Base-by-base conservation (phyloP, 805 yeast species). In the Metschnikowia amazonensis region DNA sequence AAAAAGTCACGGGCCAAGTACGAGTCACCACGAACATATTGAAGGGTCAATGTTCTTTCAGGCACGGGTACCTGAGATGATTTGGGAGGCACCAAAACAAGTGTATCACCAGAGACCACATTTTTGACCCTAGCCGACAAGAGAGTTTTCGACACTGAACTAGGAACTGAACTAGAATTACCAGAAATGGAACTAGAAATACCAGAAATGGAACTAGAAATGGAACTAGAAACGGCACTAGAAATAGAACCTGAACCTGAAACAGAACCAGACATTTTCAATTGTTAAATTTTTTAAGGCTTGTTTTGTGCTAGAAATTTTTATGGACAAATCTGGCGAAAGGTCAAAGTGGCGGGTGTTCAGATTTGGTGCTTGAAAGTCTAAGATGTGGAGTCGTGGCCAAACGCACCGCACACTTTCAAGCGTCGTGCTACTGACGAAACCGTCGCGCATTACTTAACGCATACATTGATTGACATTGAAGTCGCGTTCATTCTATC, bases 41-140 rank as follows among this genome's bases (percentile, higher is more conserved):
- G 85, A 55, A 86, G 76, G 4, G 89, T 75, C 43, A 86, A 70
- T 27, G 74, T 60, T 54, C 86, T 70, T 59, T 86, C 94, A 7
- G 76, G 79, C 17, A 59, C 60, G 3, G 74, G 73, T 14, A 76
- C 54, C 36, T 75, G 73, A 24, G 66, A 51, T 30, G 67, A 54
- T 39, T 62, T 60, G 29, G 75, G 53, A 3, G 88, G 84, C 9
- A 72, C 70, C 51, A 85, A 72, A 33, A 84, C 76, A 31, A 86
- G 53, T 10, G 89, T 80, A 65, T 85, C 92, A 4, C 86, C 88
- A 40, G 86, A 82, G 30, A 82, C 60, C 14, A 84, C 88, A 36
- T 80, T 72, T 59, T 84, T 84, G 39, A 85, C 90, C 60, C 77
- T 81, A 32, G 88, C 90, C 18, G 57, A 50, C 20, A 53, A 37